Evolutionary conservation across 2,329 filamentous ascomycete genomes (phyloP), one percentile per base, ranked within the genome.

Genomic region (Lachnellula arida): DNA sequence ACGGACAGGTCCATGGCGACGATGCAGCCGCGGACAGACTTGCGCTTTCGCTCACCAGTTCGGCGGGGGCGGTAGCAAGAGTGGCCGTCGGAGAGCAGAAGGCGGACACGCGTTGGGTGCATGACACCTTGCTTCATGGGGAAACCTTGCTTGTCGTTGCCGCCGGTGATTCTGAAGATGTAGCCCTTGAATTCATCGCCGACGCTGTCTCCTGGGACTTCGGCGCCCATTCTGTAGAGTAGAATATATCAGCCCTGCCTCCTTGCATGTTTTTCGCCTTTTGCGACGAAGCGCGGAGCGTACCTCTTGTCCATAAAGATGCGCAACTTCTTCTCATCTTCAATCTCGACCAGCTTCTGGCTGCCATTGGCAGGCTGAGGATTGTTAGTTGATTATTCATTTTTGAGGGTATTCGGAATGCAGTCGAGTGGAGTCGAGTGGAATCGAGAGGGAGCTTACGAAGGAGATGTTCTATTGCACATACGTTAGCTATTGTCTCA

Each of bases 71-170:
- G 93, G 88, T 97, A 99, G 90, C 94, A 99, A 71, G 91, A 94
- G 89, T 97, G 94, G 77, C 94, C 94, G 56, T 96, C 91, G 75
- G 88, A 76, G 75, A 99, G 91, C 73, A 99, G 89, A 69, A 99
- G 91, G 70, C 90, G 88, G 81, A 97, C 94, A 94, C 94, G 94
- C 77, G 90, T 94, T 72, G 94, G 92, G 79, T 96, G 89, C 85
- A 99, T 93, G 77, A 96, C 89, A 85, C 94, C 94, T 88, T 99
- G 95, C 91, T 99, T 99, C 94, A 99, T 99, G 71, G 94, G 94
- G 87, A 99, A 99, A 83, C 94, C 94, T 85, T 99, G 95, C 91
- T 99, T 99, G 89, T 99, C 94, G 89, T 99, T 99, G 76, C 95
- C 94, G 75, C 94, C 95, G 73, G 94, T 99, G 83, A 99, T 97